These are phyloP conservation scores for Immersiporthe knoxdaviesiana DNA, from an alignment of 2,329 filamentous ascomycete genomes.

Conservation along the genomic window DNA sequence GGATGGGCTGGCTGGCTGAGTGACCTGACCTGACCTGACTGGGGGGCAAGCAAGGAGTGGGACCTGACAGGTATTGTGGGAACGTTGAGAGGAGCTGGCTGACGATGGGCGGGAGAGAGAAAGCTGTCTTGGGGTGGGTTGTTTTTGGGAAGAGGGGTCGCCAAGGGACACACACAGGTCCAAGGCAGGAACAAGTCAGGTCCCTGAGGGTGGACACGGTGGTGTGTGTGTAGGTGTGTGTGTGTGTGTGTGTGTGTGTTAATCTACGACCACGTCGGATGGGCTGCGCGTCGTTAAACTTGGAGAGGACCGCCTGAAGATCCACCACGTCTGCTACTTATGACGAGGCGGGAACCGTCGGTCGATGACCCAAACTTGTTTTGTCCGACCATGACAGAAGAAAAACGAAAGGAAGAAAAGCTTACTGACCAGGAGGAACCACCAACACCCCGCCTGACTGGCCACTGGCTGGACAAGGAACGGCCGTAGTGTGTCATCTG, in stretches of 20 bases:
- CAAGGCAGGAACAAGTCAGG: slow-evolving; percentile 6
- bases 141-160: background rate
- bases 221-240: no score
- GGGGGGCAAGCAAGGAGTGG: background rate
- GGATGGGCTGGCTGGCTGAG: background rate
- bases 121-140: background rate
- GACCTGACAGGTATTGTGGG: slow-evolving; percentile 13
- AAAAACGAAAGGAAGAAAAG: background rate
- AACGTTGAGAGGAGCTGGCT: slow-evolving; percentile 10
- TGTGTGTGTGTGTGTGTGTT: background rate
- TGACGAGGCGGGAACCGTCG: background rate
- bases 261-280: background rate
- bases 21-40: background rate
- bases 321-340: background rate
- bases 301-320: slow-evolving; percentile 1
- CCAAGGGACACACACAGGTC: slow-evolving; percentile 1
- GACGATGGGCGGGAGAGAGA: slow-evolving; percentile 8
- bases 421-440: background rate
- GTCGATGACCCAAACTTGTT: slow-evolving; percentile 3
- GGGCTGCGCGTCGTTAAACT: background rate
- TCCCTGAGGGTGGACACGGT: background rate
- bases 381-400: background rate
- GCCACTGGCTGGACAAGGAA: background rate
- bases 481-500: background rate
- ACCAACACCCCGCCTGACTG: background rate